Evolutionary conservation across 768 basidiomycete species (phyloP).

Genomic region (Boletus rex-veris): DNA sequence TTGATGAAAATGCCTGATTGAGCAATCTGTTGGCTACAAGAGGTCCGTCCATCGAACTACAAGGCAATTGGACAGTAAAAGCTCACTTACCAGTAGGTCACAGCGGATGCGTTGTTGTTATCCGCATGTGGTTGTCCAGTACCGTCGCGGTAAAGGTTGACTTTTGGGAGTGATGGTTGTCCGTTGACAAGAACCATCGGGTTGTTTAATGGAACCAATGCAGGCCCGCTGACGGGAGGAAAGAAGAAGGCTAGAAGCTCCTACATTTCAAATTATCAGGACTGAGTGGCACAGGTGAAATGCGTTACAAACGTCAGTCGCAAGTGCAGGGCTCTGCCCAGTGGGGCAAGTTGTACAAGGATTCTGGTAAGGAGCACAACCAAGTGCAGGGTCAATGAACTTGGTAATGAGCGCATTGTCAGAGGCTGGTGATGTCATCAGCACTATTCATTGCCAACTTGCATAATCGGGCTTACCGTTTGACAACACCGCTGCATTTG

Average conservation of each 20-base stretch:
- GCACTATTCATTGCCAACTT: not conserved
- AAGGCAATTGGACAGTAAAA: not conserved
- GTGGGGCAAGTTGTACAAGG: constrained; percentile 24
- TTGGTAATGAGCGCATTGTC: constrained; percentile 25
- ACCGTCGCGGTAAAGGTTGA: constrained; percentile 27
- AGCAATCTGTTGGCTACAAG: constrained; percentile 18
- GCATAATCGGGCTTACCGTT: constrained; percentile 14
- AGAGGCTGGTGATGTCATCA: constrained; percentile 16
- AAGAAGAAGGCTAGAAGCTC: constrained; percentile 24
- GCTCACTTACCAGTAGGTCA: constrained; percentile 20
- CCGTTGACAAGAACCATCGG: constrained; percentile 27
- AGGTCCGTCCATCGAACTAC: not conserved
- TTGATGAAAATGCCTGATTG: constrained; percentile 25
- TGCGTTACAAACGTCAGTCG: constrained; percentile 18
- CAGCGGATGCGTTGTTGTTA: constrained; percentile 19
- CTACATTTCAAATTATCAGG: constrained; percentile 7
- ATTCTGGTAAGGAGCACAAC: constrained; percentile 25
- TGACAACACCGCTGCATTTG: constrained; percentile 19
- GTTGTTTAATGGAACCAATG: constrained; percentile 23
- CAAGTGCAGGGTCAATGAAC: constrained; percentile 26
- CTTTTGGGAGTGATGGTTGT: constrained; percentile 23
- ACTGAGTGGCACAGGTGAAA: not conserved
- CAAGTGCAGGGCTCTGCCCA: constrained; percentile 18
- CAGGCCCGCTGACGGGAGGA: constrained; percentile 24
- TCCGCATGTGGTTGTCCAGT: constrained; percentile 27